Percentiles rank a stretch among this genome's conserved stretches.
Conservation (phyloP, 2,329 filamentous ascomycete species). For the Drechslerella dactyloides region DNA sequence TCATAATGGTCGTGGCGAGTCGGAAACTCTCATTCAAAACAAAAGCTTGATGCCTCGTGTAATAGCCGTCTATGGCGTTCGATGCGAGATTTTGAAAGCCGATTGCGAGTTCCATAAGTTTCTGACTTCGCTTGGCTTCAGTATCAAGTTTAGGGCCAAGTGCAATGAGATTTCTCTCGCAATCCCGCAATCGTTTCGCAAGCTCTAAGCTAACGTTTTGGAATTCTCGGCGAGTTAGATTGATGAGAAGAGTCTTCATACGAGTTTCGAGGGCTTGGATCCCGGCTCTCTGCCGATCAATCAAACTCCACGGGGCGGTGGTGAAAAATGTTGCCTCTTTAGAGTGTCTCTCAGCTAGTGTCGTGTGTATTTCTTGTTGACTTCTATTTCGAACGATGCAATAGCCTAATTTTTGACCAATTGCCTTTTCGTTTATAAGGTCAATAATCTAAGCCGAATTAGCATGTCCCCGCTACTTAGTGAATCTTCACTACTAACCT, state of each 20-base stretch:
- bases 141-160: background rate
- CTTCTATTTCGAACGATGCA: constrained; percentile 5
- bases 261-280: background rate
- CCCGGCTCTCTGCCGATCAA: background rate
- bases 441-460: background rate
- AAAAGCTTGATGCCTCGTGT: background rate
- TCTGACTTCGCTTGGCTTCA: background rate
- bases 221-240: constrained; percentile 1
- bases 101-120: background rate
- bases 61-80: background rate
- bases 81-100: background rate
- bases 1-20: background rate
- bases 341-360: background rate
- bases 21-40: background rate
- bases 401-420: background rate
- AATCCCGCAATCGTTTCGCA: background rate
- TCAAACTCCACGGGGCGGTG: background rate
- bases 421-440: background rate
- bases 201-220: constrained; percentile 1
- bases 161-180: background rate
- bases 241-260: background rate
- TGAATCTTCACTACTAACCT: constrained; percentile 26
- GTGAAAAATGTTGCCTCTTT: constrained; percentile 4
- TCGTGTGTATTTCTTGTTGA: background rate
- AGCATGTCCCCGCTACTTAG: background rate